Evolutionary conservation across 2,329 filamentous ascomycete genomes (phyloP).

Genomic region (Penicillium janthinellum): DNA sequence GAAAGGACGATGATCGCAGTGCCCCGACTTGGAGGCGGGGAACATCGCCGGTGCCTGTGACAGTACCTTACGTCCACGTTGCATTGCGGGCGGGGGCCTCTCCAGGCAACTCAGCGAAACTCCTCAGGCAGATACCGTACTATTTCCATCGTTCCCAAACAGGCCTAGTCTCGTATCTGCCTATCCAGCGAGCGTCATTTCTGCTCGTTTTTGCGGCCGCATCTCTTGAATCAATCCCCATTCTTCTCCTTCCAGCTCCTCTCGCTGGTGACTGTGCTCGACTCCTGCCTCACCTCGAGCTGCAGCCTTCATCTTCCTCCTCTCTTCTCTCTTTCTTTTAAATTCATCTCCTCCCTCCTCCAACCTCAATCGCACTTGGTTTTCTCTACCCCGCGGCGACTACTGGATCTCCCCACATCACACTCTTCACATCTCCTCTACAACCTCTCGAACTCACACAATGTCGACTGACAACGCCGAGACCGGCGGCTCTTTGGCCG

Average conservation of each 20-base stretch:
- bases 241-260: constrained; percentile 1
- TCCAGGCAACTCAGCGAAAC: background rate
- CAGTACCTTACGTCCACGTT: constrained; percentile 28
- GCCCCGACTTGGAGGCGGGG: constrained; percentile 27
- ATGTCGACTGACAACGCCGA: constrained; percentile 45
- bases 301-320: background rate
- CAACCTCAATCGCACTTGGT: background rate
- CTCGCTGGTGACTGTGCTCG: background rate
- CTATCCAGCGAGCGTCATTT: constrained; percentile 4
- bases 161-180: constrained; percentile 9
- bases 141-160: constrained; percentile 7
- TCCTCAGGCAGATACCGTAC: constrained; percentile 4
- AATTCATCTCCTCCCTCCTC: background rate
- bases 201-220: constrained; percentile 6
- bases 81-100: background rate
- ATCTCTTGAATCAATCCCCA: background rate
- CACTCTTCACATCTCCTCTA: background rate
- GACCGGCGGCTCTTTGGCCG: constrained; percentile 47
- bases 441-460: background rate
- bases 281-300: background rate
- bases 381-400: background rate
- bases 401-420: background rate
- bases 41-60: constrained; percentile 28
- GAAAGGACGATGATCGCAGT: constrained; percentile 9
- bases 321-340: background rate